Evolutionary conservation across 306 rosid species (phyloP), one percentile per base, ranked within the genome.

Genomic region (Prunus mongolica): DNA sequence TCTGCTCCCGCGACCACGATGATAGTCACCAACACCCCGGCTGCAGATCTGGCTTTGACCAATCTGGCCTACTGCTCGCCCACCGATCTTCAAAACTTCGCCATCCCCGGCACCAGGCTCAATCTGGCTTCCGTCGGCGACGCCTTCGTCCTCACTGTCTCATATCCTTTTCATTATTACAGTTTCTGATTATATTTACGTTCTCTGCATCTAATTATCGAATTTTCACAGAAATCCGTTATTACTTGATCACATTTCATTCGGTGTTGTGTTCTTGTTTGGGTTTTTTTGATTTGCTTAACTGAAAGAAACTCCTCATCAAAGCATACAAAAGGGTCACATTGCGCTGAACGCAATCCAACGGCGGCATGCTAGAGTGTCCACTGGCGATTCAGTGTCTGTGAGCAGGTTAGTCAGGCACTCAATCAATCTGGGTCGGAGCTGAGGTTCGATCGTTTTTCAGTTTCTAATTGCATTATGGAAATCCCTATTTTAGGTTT

Each of bases 311-410:
- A 95, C 99, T 73, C 75, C 88, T 79, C 98, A 95, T 60, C 89
- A 80, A 65, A 88, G 61, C 87, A 57, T 95, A 73, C 74, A 82
- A 58, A 78, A 52, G 44, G 98, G 93, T 22, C 77, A 88, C 34
- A 85, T 95, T 68, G 97, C 96, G 54, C 86, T 95, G 52, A 95
- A 95, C 84, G 83, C 96, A 12, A 91, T 91, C 72, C 99, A 95
- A 65, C 91, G 99, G 70, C 90, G 97, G 3, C 78, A 91, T 84
- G 93, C 85, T 46, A 91, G 72, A 67, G 96, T 95, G 82, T 95
- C 99, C 56, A 44, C 87, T 27, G 96, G 87, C 20, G 97, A 95
- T 72, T 57, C 72, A 8, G 49, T 92, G 49, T 50, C 87, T 34
- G 88, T 88, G 79, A 75, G 72, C 77, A 82, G 90, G 98, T 93